These are phyloP conservation scores for Scedosporium dehoogii DNA, from an alignment of 2,329 filamentous ascomycete genomes.

Conservation along the genomic window DNA sequence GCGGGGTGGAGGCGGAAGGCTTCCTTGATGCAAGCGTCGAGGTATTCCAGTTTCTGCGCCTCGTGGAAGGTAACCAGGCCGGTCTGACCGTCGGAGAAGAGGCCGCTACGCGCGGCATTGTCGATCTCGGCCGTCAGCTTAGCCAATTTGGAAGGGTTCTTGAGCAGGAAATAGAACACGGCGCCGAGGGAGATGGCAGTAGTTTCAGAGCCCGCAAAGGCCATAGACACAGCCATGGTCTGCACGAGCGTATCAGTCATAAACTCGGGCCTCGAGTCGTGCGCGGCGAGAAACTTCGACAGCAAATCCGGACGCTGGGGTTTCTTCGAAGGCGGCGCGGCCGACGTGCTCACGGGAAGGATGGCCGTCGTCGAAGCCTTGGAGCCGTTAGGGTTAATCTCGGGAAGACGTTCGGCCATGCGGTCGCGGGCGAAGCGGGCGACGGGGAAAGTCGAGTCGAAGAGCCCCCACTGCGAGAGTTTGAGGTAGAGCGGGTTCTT, in stretches of 20 bases:
- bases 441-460: constrained; percentile 61
- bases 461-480: constrained; percentile 55
- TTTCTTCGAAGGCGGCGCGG: constrained; percentile 13
- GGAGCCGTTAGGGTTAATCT: constrained; percentile 21
- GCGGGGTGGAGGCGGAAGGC: constrained; percentile 68
- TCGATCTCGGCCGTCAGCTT: constrained; percentile 55
- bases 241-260: constrained; percentile 62
- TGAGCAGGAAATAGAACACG: constrained; percentile 66
- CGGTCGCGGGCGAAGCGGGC: constrained; percentile 61
- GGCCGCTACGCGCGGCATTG: constrained; percentile 39
- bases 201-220: constrained; percentile 67
- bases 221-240: constrained; percentile 63
- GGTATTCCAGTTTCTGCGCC: constrained; percentile 60
- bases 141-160: constrained; percentile 44
- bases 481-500: constrained; percentile 68
- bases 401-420: constrained; percentile 52
- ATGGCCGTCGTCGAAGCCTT: background rate
- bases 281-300: constrained; percentile 62
- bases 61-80: constrained; percentile 61
- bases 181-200: constrained; percentile 64
- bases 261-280: constrained; percentile 57
- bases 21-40: constrained; percentile 71
- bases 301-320: constrained; percentile 48
- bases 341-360: background rate
- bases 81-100: constrained; percentile 39